A percentile compares a stretch with the other conserved stretches of the same genome.
phyloP scores from a whole-genome alignment of 164 flowering plant species.

The Chimonanthus salicifolius region DNA sequence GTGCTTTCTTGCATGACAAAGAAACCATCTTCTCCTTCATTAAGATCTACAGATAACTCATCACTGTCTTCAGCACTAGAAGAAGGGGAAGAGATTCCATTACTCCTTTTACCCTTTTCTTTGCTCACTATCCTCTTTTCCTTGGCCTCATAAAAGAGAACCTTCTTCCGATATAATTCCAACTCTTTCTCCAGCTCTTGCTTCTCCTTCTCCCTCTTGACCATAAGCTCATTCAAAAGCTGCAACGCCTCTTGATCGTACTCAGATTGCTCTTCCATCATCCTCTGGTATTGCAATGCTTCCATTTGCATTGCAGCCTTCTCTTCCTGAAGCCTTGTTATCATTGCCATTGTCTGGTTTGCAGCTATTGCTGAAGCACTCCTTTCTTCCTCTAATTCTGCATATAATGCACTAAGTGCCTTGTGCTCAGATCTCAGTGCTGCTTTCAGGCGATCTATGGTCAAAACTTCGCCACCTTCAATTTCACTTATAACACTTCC shows the following conservation, averaged over 20 bases:
- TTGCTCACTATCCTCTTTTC: constrained; percentile 41
- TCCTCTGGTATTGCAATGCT: constrained; percentile 86
- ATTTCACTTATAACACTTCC: constrained; percentile 57
- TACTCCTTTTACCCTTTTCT: constrained; percentile 35
- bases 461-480: constrained; percentile 37
- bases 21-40: constrained; percentile 43
- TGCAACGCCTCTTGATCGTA: constrained; percentile 86
- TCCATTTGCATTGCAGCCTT: constrained; percentile 93
- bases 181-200: constrained; percentile 66
- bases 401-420: constrained; percentile 53
- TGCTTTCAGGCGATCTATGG: constrained; percentile 50
- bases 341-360: constrained; percentile 96
- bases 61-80: constrained; percentile 69
- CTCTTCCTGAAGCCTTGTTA: constrained; percentile 88
- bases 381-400: constrained; percentile 88
- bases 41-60: constrained; percentile 49
- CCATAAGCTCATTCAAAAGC: constrained; percentile 75
- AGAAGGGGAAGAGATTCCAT: constrained; percentile 48
- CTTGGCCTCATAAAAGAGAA: constrained; percentile 43
- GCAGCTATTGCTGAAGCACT: constrained; percentile 85
- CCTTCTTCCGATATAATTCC: constrained; percentile 44
- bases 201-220: constrained; percentile 83
- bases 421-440: constrained; percentile 51
- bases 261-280: constrained; percentile 97
- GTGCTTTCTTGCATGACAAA: constrained; percentile 27